Base-by-base conservation (phyloP, 2,329 filamentous ascomycete genomes). In the Scedosporium minutisporum region DNA sequence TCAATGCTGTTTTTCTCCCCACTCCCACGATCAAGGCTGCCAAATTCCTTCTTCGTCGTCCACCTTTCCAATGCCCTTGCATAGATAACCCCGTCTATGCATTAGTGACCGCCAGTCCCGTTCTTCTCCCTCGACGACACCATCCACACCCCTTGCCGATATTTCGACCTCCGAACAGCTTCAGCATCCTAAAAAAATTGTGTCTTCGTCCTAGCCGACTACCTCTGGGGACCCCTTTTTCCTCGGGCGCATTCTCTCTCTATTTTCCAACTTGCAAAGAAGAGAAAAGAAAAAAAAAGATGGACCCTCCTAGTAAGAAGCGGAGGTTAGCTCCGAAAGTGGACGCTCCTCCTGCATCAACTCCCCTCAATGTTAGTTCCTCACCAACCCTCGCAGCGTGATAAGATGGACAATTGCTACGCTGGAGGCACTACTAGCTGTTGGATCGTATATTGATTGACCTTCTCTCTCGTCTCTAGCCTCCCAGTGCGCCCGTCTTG, bases 291-390 rank as follows among this genome's bases (percentile, higher is more conserved):
- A 6, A n/a, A 18, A 27, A 57, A 25, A 58, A 70, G 67, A 78
- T 78, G 76, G 76, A 78, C 70, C 75, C 75, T 65, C 74, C 74
- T 57, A 75, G 67, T 64, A 78, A 78, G 65, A 75, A 75, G 70
- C 73, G 76, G 68, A 77, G 77, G 71, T 71, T 78, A 71, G 76
- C 76, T 68, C 76, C 76, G 42, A 78, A 77, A 67, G 55, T 48
- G 46, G 53, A 55, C 23, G 73, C 29, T n/a, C 60, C 62, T n/a
- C 57, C 57, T 16, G 41, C 57, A 21, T 21, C 62, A 14, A 44
- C 27, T 25, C 27, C 62, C 42, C 38, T 42, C 53, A 57, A 48
- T 51, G 61, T 58, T 33, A 58, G 53, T 57, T 38, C 53, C 9
- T 27, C 38, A n/a, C 53, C 57, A 16, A 18, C 53, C 5, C 18